Conservation (phyloP, 208 protist species). For the Novymonas esmeraldas region DNA sequence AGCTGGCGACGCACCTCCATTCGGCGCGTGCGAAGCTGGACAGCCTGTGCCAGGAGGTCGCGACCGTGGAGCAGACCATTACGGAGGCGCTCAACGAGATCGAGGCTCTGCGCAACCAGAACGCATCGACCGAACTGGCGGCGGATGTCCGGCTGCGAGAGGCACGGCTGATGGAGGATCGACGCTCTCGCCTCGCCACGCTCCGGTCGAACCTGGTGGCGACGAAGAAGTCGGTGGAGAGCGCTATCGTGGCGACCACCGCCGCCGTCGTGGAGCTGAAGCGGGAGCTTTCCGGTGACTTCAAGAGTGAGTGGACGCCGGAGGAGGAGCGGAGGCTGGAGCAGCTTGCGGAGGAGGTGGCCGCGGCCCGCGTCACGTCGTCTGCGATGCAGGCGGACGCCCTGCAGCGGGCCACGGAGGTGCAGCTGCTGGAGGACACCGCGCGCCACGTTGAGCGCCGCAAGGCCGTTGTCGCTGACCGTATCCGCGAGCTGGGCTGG, state of each 20-base stretch:
- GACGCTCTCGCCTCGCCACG: conserved; percentile 38
- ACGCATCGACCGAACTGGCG: conserved; percentile 43
- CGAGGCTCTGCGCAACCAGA: conserved; percentile 62
- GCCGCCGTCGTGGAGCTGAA: conserved; percentile 37
- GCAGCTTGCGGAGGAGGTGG: conserved; percentile 49
- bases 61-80: conserved; percentile 74
- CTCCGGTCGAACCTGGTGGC: conserved; percentile 51
- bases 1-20: conserved; percentile 20
- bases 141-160: conserved; percentile 48
- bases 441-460: conserved; percentile 55
- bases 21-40: conserved; percentile 48
- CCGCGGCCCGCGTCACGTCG: conserved; percentile 33
- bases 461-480: conserved; percentile 56
- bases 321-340: conserved; percentile 78
- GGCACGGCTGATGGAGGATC: conserved; percentile 43
- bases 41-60: conserved; percentile 68
- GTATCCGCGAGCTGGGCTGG: conserved; percentile 69
- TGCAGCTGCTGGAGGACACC: conserved; percentile 77
- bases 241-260: conserved; percentile 39
- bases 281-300: conserved; percentile 61
- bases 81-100: conserved; percentile 80
- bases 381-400: conserved; percentile 45
- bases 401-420: conserved; percentile 67
- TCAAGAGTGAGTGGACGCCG: conserved; percentile 58
- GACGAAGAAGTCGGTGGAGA: conserved; percentile 51